Percentiles rank a stretch among this genome's conserved stretches.
Conservation (phyloP, 176 grass and related monocot genomes). For the Oryza coarctata region DNA sequence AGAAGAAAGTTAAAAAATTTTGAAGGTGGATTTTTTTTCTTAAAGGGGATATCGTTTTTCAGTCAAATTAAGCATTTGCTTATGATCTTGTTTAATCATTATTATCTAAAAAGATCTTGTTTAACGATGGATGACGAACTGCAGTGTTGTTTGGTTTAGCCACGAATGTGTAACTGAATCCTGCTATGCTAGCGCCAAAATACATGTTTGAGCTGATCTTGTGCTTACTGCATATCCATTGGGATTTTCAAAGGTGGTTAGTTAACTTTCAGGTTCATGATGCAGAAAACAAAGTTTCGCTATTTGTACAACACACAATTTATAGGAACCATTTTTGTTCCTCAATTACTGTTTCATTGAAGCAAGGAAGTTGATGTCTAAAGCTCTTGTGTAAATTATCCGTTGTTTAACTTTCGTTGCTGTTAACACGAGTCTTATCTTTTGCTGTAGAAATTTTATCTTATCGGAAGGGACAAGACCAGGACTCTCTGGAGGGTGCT, state of each 20-base stretch:
- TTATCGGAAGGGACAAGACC: constrained; percentile 81
- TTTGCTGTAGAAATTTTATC: constrained; percentile 86
- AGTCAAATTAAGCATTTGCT: constrained; percentile 2
- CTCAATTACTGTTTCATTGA: constrained; percentile 22
- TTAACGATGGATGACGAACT: constrained; percentile 2
- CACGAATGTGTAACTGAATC: constrained; percentile 14
- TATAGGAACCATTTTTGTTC: not conserved
- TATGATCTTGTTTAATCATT: constrained; percentile 3
- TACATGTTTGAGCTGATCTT: not conserved
- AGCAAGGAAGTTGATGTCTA: constrained; percentile 2
- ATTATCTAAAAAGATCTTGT: not conserved
- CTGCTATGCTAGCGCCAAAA: constrained; percentile 19
- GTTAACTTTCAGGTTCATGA: not conserved
- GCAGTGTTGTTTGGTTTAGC: not conserved
- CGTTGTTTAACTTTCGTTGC: not conserved
- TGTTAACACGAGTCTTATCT: constrained; percentile 7
- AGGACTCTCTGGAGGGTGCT: constrained; percentile 75
- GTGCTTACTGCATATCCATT: constrained; percentile 13
- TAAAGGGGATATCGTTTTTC: constrained; percentile 10
- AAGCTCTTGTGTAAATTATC: not conserved
- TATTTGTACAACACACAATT: constrained; percentile 13
- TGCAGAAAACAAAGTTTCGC: constrained; percentile 27
- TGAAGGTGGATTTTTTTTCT: not conserved
- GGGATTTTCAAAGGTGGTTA: constrained; percentile 6
- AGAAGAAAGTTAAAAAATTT: constrained; percentile 11